Conservation (phyloP, 1,284 basidiomycete species). For the Ceratobasidium sp. region DNA sequence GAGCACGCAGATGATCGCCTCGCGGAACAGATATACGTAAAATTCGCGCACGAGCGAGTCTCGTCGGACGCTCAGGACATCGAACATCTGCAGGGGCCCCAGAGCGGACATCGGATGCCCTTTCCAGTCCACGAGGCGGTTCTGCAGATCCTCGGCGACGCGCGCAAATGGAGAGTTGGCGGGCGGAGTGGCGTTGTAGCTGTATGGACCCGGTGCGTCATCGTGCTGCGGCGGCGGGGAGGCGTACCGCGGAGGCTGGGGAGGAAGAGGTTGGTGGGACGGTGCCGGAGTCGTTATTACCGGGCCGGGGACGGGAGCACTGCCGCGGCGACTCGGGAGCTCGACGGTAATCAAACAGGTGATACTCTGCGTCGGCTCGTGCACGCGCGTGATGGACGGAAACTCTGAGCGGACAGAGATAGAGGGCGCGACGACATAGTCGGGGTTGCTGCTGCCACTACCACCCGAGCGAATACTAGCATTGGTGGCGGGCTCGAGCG, state of each 20-base stretch:
- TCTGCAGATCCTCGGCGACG: conserved; percentile 88
- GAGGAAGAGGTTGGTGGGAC: conserved; percentile 44
- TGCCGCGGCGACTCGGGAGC: conserved; percentile 77
- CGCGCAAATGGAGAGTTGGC: conserved; percentile 68
- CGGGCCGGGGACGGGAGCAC: conserved; percentile 68
- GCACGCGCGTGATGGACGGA: conserved; percentile 77
- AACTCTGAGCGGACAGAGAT: conserved; percentile 93
- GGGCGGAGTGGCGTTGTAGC: conserved; percentile 46
- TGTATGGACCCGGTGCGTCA: conserved; percentile 45
- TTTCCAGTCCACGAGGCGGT: conserved; percentile 94
- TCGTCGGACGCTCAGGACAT: conserved; percentile 88
- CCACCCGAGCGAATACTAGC: conserved; percentile 60
- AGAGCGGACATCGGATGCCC: conserved; percentile 85
- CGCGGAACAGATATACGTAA: conserved; percentile 95
- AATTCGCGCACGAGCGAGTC: conserved; percentile 90
- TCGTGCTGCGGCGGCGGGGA: conserved; percentile 59
- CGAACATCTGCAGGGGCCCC: conserved; percentile 91
- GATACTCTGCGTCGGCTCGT: conserved; percentile 80
- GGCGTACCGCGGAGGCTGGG: conserved; percentile 19
- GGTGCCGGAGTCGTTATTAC: conserved; percentile 54
- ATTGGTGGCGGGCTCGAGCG: conserved; percentile 68
- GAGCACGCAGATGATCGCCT: conserved; percentile 95
- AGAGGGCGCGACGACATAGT: conserved; percentile 85
- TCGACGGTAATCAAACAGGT: conserved; percentile 93
- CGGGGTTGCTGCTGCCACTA: conserved; percentile 62